Evolutionary conservation across 1,284 basidiomycete species (phyloP), one percentile per base, ranked within the genome.

Genomic region (Porphyrellus sp.): DNA sequence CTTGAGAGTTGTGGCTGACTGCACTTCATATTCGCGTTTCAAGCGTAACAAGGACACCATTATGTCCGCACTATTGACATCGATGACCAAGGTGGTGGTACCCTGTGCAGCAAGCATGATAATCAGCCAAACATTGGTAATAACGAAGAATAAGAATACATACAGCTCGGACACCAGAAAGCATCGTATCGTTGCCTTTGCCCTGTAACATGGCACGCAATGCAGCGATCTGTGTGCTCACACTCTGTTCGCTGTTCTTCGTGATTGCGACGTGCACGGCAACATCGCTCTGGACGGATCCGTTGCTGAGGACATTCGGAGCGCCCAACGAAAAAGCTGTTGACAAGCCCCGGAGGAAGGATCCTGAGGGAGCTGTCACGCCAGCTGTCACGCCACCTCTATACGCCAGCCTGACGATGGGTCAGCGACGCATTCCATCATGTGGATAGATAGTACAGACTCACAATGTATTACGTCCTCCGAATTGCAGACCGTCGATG

Each of bases 11-110:
- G 78, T 77, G 0, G 81, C 78, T 5, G 79, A 77, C 31, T 73
- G 74, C 38, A 74, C 73, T 51, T 91, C 89, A 18, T 90, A 77
- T 55, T 91, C 82, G 16, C 75, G 72, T 73, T 92, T 91, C 51
- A 95, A 71, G 30, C 80, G 73, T 37, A 96, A 70, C 15, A 97
- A 67, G 4, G 83, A 79, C 0, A 85, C 85, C 74, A 95, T 93
- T 43, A 86, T 79, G 62, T 94, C 90, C 4, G 86, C 86, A 56
- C 76, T 85, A 57, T 85, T 71, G 2, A 86, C 85, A 11, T 83
- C 76, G 12, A 93, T 74, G 2, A 94, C 83, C 21, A 82, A 62
- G 2, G 90, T 85, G 38, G 69, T 82, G 54, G 68, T 78, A 54
- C 67, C 78, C 80, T 81, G 13, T 20, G 30, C 16, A 52, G 30